Evolutionary conservation across 805 yeast genomes (phyloP).

Genomic region (Ogataea methanolica): DNA sequence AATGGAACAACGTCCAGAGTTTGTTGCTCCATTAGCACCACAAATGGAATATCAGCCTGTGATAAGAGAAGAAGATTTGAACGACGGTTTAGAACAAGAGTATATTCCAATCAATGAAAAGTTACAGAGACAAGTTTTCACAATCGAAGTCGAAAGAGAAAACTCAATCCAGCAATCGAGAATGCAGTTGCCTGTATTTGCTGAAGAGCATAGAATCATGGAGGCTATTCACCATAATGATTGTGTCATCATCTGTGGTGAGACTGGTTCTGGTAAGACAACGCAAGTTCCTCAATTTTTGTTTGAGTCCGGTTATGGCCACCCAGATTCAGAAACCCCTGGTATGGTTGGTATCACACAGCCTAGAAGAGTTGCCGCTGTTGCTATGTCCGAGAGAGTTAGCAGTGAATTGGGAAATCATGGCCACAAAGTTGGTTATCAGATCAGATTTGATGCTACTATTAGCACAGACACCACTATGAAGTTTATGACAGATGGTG

Average conservation of each 20-base stretch:
- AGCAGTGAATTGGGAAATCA: constrained; percentile 71
- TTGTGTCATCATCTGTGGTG: constrained; percentile 90
- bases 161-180: constrained; percentile 64
- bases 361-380: constrained; percentile 92
- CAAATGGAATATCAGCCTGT: constrained; percentile 48
- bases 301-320: constrained; percentile 89
- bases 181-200: constrained; percentile 77
- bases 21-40: constrained; percentile 47
- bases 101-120: constrained; percentile 53
- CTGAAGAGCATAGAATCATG: constrained; percentile 90
- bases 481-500: constrained; percentile 95
- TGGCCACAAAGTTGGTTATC: constrained; percentile 68
- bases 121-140: constrained; percentile 55
- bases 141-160: constrained; percentile 62
- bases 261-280: constrained; percentile 97
- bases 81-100: constrained; percentile 60
- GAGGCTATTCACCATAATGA: constrained; percentile 93
- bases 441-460: constrained; percentile 74
- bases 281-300: constrained; percentile 97
- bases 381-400: constrained; percentile 84
- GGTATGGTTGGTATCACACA: constrained; percentile 98
- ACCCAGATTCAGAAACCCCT: constrained; percentile 53
- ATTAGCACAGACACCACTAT: constrained; percentile 61
- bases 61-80: constrained; percentile 65
- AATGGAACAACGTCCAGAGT: constrained; percentile 54